Percentiles rank a stretch among this genome's conserved stretches.
phyloP scores from a whole-genome alignment of 495 filamentous ascomycete genomes.

The Cercophora samala region DNA sequence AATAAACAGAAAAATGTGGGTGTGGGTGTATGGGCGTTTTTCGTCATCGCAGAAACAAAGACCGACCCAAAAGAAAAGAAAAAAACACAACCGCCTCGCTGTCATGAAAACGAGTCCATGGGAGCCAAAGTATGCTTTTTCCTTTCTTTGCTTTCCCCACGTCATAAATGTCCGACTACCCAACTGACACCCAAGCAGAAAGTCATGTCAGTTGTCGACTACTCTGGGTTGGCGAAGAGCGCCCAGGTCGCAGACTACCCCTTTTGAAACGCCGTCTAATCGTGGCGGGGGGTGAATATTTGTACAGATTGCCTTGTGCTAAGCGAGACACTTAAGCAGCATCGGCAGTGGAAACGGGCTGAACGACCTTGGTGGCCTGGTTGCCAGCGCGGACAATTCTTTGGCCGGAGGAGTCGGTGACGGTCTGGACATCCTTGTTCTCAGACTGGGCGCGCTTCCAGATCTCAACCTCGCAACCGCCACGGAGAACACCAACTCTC shows the following conservation, averaged over 20 bases:
- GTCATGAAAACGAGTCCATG: neutral
- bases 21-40: neutral
- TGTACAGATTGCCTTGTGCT: neutral
- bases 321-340: constrained; percentile 55
- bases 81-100: neutral
- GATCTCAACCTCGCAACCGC: constrained; percentile 97
- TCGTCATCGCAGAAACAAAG: too few species aligned
- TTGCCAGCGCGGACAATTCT: constrained; percentile 85
- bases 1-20: neutral
- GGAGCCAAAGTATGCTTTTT: neutral
- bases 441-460: constrained; percentile 95
- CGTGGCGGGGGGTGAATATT: neutral
- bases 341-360: constrained; percentile 68
- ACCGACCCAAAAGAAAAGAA: too few species aligned
- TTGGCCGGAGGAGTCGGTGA: constrained; percentile 77
- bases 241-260: neutral
- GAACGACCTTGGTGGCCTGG: constrained; percentile 80
- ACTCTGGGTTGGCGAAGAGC: neutral
- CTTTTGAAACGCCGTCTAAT: neutral
- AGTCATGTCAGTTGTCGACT: neutral
- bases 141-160: neutral
- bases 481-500: constrained; percentile 93
- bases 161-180: neutral
- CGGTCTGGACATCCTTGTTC: constrained; percentile 75
- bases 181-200: neutral